Evolutionary conservation across 257 asterid genomes (phyloP).

Genomic region (Solanum boliviense): DNA sequence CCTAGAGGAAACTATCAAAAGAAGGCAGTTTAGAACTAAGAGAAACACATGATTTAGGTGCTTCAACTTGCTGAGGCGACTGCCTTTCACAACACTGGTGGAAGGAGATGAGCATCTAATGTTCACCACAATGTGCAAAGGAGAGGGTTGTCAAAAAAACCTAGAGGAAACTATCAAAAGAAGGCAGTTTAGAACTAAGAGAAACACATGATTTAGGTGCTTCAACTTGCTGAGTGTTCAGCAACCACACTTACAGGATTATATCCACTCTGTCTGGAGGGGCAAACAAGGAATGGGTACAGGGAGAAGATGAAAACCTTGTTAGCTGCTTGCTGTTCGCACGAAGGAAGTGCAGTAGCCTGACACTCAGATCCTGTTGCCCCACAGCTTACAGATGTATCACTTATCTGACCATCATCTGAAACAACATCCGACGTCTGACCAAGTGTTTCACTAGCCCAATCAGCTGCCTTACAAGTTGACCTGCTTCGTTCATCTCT

Average conservation of each 20-base stretch:
- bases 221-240: not conserved
- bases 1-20: too few relatives aligned
- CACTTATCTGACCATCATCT: slow-evolving; percentile 22
- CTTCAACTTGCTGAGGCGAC: too few relatives aligned
- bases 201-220: not conserved
- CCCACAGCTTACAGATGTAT: slow-evolving; percentile 22
- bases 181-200: not conserved
- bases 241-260: not conserved
- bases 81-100: not conserved
- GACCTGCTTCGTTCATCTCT: slow-evolving; percentile 38
- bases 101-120: not conserved
- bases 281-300: not conserved
- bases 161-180: not conserved
- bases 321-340: slow-evolving; percentile 27
- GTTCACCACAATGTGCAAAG: not conserved
- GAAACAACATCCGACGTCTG: slow-evolving; percentile 26
- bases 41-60: too few relatives aligned
- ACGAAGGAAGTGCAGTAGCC: slow-evolving; percentile 14
- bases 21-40: too few relatives aligned
- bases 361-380: slow-evolving; percentile 22
- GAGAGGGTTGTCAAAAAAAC: not conserved
- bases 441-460: slow-evolving; percentile 34
- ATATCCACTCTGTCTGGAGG: not conserved
- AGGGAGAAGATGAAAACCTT: slow-evolving; percentile 15
- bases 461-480: slow-evolving; percentile 18